These are phyloP conservation scores for Fusarium algeriense DNA, from an alignment of 2,329 filamentous ascomycete genomes.

Conservation along the genomic window DNA sequence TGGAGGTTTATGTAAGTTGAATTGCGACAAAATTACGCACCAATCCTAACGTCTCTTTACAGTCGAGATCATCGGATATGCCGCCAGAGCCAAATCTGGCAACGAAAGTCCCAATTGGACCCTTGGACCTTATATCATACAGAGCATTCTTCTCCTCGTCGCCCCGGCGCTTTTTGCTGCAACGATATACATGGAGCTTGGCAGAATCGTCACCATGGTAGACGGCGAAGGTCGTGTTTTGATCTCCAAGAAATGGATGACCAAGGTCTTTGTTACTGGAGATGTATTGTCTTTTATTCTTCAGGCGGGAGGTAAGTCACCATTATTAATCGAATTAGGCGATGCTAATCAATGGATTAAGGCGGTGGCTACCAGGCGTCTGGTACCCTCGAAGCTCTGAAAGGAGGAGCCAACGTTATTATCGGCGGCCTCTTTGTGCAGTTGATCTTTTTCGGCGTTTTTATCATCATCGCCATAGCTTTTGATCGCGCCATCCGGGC, in stretches of 20 bases:
- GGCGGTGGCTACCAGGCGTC: constrained; percentile 43
- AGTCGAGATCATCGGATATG: constrained; percentile 11
- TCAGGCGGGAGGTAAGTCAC: constrained; percentile 16
- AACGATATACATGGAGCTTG: constrained; percentile 10
- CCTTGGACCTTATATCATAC: constrained; percentile 4
- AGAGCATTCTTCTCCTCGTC: constrained; percentile 3
- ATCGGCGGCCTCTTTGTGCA: constrained; percentile 66
- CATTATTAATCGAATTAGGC: background rate
- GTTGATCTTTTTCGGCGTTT: constrained; percentile 65
- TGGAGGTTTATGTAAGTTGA: constrained; percentile 1
- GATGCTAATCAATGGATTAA: background rate
- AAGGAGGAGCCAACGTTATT: constrained; percentile 59
- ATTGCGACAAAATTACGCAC: fast-evolving
- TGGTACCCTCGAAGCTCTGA: constrained; percentile 43
- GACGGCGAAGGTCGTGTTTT: background rate
- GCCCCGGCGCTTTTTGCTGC: constrained; percentile 4
- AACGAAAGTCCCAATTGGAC: constrained; percentile 7
- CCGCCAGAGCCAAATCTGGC: constrained; percentile 5
- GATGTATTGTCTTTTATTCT: constrained; percentile 34
- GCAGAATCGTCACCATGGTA: constrained; percentile 2
- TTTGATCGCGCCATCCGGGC: constrained; percentile 54
- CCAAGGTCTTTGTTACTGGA: constrained; percentile 34
- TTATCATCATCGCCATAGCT: constrained; percentile 58
- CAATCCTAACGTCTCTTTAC: fast-evolving
- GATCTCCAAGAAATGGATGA: constrained; percentile 29